phyloP scores from a whole-genome alignment of 768 basidiomycete species.

The Suillus ampliporus region DNA sequence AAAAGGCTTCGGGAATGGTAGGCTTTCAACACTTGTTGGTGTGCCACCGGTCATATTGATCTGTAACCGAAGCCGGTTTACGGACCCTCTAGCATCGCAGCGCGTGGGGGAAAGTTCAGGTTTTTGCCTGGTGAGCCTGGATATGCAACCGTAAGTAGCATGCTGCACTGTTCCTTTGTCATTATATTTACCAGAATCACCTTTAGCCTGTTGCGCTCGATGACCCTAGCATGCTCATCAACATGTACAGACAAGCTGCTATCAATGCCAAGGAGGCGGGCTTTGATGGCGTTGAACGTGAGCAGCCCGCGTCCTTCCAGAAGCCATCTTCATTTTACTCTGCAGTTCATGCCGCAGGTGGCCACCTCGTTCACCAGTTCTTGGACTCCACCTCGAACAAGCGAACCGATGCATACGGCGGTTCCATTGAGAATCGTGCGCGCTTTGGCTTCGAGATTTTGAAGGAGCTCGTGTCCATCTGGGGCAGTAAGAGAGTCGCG shows the following conservation, averaged over 20 bases:
- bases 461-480: constrained; percentile 47
- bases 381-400: constrained; percentile 52
- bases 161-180: neutral
- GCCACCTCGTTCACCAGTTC: constrained; percentile 56
- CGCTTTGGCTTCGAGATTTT: constrained; percentile 59
- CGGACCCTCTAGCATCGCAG: constrained; percentile 49
- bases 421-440: constrained; percentile 59
- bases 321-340: neutral
- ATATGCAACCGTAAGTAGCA: constrained; percentile 44
- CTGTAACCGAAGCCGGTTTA: constrained; percentile 44
- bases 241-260: constrained; percentile 49
- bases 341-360: constrained; percentile 50
- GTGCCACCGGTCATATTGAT: neutral
- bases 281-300: constrained; percentile 60
- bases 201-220: constrained; percentile 45
- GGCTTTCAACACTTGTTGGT: neutral
- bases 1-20: constrained; percentile 42
- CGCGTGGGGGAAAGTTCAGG: constrained; percentile 48
- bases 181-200: neutral
- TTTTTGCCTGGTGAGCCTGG: constrained; percentile 44
- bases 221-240: constrained; percentile 47
- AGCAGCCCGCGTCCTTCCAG: constrained; percentile 17
- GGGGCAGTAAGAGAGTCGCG: constrained; percentile 48
- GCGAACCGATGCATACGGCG: constrained; percentile 65
- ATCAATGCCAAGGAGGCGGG: constrained; percentile 55